These are phyloP conservation scores for Botryotinia globosa DNA, from an alignment of 2,329 filamentous ascomycete genomes.

Conservation along the genomic window DNA sequence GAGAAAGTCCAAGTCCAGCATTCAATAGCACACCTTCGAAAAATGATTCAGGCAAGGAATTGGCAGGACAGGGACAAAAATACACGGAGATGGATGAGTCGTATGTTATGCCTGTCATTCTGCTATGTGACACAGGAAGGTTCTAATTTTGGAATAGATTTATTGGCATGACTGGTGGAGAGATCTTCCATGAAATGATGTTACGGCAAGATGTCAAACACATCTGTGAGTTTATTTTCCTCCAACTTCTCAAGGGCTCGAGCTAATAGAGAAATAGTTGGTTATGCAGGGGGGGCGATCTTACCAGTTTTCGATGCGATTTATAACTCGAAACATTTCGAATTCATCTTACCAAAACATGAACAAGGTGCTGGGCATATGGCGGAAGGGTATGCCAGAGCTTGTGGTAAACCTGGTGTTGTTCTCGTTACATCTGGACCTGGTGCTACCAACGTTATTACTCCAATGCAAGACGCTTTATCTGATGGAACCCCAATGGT, in stretches of 20 bases:
- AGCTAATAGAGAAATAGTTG: constrained; percentile 51
- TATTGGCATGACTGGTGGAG: constrained; percentile 89
- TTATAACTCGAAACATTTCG: constrained; percentile 95
- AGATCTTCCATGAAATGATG: constrained; percentile 99
- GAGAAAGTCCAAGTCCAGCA: constrained; percentile 61
- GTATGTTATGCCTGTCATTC: constrained; percentile 49
- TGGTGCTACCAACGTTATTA: constrained; percentile 93
- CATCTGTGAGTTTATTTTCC: constrained; percentile 66
- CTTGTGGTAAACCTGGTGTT: constrained; percentile 89
- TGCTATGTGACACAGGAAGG: constrained; percentile 17
- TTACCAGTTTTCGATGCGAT: constrained; percentile 98
- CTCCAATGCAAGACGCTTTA: constrained; percentile 92
- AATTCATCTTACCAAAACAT: constrained; percentile 92
- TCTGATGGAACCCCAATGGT: constrained; percentile 95
- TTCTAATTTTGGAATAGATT: constrained; percentile 53
- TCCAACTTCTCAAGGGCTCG: constrained; percentile 1
- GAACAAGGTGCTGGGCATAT: constrained; percentile 98
- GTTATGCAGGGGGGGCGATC: constrained; percentile 93
- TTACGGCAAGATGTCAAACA: constrained; percentile 87
- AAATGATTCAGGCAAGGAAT: constrained; percentile 49
- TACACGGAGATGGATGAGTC: constrained; percentile 73
- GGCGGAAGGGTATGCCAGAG: constrained; percentile 95
- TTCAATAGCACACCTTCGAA: constrained; percentile 50
- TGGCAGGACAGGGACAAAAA: constrained; percentile 52
- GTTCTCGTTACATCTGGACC: constrained; percentile 96